Evolutionary conservation across 2,329 filamentous ascomycete genomes (phyloP).

Genomic region (Fusarium sp.): DNA sequence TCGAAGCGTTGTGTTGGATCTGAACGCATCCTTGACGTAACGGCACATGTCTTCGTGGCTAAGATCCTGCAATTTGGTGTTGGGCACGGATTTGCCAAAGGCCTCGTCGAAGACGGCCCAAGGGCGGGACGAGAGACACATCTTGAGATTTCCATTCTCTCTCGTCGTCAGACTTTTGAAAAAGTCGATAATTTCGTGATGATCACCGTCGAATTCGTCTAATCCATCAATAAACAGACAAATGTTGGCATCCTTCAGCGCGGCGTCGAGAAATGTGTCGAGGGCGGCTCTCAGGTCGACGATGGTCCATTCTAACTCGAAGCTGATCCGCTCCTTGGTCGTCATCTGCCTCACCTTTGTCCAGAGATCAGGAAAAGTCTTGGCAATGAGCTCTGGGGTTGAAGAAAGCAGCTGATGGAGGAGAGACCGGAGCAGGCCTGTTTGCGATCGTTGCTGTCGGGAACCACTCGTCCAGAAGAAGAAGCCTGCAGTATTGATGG

Average conservation of each 20-base stretch:
- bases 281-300: conserved; percentile 46
- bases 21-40: conserved; percentile 41
- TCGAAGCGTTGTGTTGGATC: conserved; percentile 22
- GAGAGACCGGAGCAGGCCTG: conserved; percentile 51
- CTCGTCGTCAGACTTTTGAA: conserved; percentile 40
- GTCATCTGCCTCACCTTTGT: conserved; percentile 41
- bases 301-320: conserved; percentile 47
- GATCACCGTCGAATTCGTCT: conserved; percentile 50
- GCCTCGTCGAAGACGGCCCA: conserved; percentile 45
- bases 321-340: conserved; percentile 47
- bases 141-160: conserved; percentile 39
- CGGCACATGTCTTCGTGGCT: conserved; percentile 44
- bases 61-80: conserved; percentile 43
- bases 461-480: conserved; percentile 61
- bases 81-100: conserved; percentile 42
- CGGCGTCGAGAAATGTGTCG: conserved; percentile 35
- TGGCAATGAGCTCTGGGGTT: conserved; percentile 40
- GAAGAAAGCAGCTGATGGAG: conserved; percentile 50
- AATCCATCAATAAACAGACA: conserved; percentile 50
- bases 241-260: conserved; percentile 35
- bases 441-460: conserved; percentile 52
- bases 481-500: conserved; percentile 52
- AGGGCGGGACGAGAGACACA: conserved; percentile 50
- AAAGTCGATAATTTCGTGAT: conserved; percentile 44
- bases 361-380: conserved; percentile 47